These are phyloP conservation scores for Triadica sebifera DNA, from an alignment of 345 rosid species.

Conservation along the genomic window DNA sequence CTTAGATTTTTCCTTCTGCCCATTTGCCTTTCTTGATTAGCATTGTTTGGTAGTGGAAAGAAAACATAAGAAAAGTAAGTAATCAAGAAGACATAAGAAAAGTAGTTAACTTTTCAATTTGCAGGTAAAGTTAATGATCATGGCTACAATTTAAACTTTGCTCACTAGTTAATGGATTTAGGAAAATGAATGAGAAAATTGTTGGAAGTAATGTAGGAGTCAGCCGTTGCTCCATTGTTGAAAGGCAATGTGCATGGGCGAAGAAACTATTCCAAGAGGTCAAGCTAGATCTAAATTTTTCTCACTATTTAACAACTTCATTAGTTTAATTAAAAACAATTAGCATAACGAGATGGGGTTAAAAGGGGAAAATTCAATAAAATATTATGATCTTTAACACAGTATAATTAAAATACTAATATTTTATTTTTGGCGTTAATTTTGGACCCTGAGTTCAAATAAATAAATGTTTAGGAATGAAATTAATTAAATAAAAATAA, in stretches of 20 bases:
- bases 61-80: too few species aligned
- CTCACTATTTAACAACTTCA: too few species aligned
- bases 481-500: too few species aligned
- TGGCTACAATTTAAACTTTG: slow-evolving; percentile 60
- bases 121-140: slow-evolving; percentile 58
- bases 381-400: too few species aligned
- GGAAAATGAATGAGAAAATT: slow-evolving; percentile 36
- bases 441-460: too few species aligned
- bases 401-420: too few species aligned
- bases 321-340: neutral
- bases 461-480: too few species aligned
- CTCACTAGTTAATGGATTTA: slow-evolving; percentile 47
- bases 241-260: slow-evolving; percentile 92
- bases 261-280: slow-evolving; percentile 87
- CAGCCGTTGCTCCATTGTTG: slow-evolving; percentile 81
- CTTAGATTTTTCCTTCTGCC: neutral
- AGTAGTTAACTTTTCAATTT: slow-evolving; percentile 1
- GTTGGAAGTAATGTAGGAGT: slow-evolving; percentile 19
- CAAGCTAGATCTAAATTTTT: slow-evolving; percentile 48
- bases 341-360: neutral
- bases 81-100: neutral
- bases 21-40: neutral
- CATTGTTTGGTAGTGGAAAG: slow-evolving; percentile 5
- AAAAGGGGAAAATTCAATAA: too few species aligned
- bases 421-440: too few species aligned